These are phyloP conservation scores for Anthostomella pinea DNA, from an alignment of 2,329 filamentous ascomycete species.

Conservation along the genomic window DNA sequence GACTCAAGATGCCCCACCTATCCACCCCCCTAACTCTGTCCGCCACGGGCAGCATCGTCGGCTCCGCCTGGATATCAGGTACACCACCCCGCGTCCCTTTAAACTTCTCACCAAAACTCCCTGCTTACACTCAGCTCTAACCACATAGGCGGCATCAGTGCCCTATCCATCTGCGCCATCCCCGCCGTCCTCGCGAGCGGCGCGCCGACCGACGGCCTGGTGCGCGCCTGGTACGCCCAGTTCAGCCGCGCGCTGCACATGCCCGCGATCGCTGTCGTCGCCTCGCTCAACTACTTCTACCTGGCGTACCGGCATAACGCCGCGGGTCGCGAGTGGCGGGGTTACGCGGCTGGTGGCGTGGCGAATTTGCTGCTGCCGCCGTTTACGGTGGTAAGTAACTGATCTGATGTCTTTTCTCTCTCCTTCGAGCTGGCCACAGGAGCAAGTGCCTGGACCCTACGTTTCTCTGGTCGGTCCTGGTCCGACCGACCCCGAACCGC, in stretches of 20 bases:
- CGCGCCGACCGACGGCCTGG: conserved; percentile 18
- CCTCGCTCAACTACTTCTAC: conserved; percentile 23
- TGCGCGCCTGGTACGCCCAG: conserved; percentile 22
- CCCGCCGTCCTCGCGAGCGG: conserved; percentile 20
- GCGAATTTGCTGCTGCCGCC: conserved; percentile 22
- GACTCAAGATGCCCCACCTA: conserved; percentile 18
- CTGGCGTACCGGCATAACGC: conserved; percentile 16
- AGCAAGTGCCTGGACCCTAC: too few species aligned
- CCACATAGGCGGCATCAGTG: conserved; percentile 18
- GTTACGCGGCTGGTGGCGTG: conserved; percentile 19
- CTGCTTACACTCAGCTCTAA: conserved; percentile 1
- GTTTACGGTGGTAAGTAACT: conserved; percentile 21
- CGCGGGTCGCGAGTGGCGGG: conserved; percentile 22
- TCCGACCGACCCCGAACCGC: too few species aligned
- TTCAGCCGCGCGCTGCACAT: conserved; percentile 21
- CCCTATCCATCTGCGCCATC: conserved; percentile 22
- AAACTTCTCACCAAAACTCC: neutral
- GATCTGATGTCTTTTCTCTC: too few species aligned
- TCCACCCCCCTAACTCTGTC: conserved; percentile 23
- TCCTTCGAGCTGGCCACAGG: too few species aligned
- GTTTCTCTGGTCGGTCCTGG: too few species aligned
- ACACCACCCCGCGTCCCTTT: neutral
- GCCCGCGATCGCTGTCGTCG: conserved; percentile 16
- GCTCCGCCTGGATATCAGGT: conserved; percentile 29
- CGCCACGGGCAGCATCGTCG: conserved; percentile 22